Evolutionary conservation across 768 basidiomycete species (phyloP).

Genomic region (Rhodotorula kratochvilovae): DNA sequence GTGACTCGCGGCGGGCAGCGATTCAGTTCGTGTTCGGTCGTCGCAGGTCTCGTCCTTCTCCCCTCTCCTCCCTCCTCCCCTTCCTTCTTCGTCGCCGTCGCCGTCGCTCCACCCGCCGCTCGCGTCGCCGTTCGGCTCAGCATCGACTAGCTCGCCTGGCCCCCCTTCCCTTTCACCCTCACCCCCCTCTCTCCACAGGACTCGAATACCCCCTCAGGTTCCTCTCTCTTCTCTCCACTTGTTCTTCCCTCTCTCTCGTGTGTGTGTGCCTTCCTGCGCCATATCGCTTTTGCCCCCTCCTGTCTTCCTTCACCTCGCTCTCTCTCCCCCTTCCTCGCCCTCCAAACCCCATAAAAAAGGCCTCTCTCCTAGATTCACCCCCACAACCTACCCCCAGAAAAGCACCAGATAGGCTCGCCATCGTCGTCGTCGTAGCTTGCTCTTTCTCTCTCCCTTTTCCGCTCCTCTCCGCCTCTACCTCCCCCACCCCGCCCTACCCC

Average conservation of each 20-base stretch:
- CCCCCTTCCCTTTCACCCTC: background rate
- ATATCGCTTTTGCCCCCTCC: background rate
- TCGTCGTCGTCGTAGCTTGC: background rate
- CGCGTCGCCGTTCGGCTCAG: background rate
- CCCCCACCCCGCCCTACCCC: background rate
- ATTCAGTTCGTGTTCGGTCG: constrained; percentile 16
- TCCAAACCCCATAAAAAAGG: background rate
- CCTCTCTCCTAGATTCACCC: background rate
- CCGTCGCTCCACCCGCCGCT: background rate
- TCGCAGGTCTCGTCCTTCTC: background rate
- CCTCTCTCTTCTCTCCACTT: background rate
- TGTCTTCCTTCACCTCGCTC: background rate
- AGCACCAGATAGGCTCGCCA: background rate
- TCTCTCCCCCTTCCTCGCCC: background rate
- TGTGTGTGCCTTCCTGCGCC: background rate
- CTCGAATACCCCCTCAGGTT: background rate
- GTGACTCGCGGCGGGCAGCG: constrained; percentile 2
- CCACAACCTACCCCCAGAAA: background rate
- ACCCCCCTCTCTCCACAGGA: background rate
- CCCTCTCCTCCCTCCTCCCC: background rate
- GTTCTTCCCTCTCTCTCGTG: background rate
- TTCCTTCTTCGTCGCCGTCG: background rate
- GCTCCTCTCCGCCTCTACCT: background rate
- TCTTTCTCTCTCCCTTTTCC: background rate
- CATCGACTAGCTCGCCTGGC: constrained; percentile 2